Evolutionary conservation across 768 basidiomycete species (phyloP).

Genomic region (Trametes cinnabarina): DNA sequence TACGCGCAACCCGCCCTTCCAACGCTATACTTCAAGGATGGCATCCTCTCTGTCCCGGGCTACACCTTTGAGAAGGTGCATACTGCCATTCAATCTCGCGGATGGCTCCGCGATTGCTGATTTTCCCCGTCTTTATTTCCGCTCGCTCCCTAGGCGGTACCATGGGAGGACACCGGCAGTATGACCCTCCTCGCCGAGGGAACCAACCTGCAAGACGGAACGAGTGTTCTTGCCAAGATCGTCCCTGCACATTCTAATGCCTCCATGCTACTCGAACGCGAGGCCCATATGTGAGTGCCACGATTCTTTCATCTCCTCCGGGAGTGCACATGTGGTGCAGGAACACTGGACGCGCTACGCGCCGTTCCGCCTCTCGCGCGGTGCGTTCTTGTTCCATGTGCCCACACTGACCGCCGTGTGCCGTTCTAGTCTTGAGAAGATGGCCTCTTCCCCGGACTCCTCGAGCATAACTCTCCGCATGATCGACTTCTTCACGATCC

Average conservation of each 20-base stretch:
- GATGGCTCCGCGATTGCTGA: background rate
- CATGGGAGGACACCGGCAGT: slow-evolving; percentile 74
- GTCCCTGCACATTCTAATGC: slow-evolving; percentile 70
- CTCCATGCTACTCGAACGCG: slow-evolving; percentile 68
- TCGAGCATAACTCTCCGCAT: slow-evolving; percentile 53
- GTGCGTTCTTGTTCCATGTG: background rate
- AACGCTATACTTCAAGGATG: slow-evolving; percentile 53
- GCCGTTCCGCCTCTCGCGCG: background rate
- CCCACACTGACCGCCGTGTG: background rate
- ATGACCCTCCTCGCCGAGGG: slow-evolving; percentile 69
- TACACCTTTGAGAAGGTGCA: slow-evolving; percentile 69
- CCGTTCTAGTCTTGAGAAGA: slow-evolving; percentile 45
- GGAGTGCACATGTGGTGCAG: background rate
- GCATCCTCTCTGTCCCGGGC: slow-evolving; percentile 62
- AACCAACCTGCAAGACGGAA: slow-evolving; percentile 66
- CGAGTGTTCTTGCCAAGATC: slow-evolving; percentile 69
- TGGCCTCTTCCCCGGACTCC: slow-evolving; percentile 49
- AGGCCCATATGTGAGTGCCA: slow-evolving; percentile 63
- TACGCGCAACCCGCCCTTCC: slow-evolving; percentile 57
- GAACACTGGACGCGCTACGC: background rate
- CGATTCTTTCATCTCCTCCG: background rate
- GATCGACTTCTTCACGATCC: slow-evolving; percentile 66
- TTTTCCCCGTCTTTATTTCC: background rate
- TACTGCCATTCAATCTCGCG: slow-evolving; percentile 2
- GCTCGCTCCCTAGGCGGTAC: slow-evolving; percentile 43